phyloP scores from a whole-genome alignment of 2,329 filamentous ascomycete species.

The Diplocarpon mali region DNA sequence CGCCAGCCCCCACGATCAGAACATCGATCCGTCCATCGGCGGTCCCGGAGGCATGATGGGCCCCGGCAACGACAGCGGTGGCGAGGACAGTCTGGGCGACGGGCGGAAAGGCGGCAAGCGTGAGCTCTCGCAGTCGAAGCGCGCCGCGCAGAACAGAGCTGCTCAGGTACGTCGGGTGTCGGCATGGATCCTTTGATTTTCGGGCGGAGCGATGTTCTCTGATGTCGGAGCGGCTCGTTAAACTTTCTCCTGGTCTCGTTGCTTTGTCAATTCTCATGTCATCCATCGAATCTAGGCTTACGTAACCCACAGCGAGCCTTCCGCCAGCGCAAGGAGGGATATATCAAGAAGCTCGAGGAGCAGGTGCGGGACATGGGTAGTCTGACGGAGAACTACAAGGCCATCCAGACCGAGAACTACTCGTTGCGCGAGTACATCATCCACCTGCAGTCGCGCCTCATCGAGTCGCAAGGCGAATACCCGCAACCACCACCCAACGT shows the following conservation, averaged over 20 bases:
- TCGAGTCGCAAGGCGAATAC: slow-evolving; percentile 74
- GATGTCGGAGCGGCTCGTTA: slow-evolving; percentile 14
- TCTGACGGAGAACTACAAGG: slow-evolving; percentile 67
- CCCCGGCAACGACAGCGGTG: slow-evolving; percentile 23
- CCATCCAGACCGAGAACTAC: slow-evolving; percentile 81
- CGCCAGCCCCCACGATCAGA: slow-evolving; percentile 26
- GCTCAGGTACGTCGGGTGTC: slow-evolving; percentile 64
- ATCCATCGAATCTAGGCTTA: slow-evolving; percentile 26
- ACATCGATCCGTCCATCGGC: slow-evolving; percentile 28
- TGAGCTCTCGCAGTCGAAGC: slow-evolving; percentile 89
- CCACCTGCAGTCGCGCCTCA: slow-evolving; percentile 72
- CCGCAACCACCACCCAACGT: slow-evolving; percentile 75
- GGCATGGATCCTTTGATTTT: not conserved
- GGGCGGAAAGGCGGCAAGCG: slow-evolving; percentile 69
- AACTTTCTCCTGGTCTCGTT: slow-evolving; percentile 22
- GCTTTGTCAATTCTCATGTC: slow-evolving; percentile 30
- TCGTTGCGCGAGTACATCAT: slow-evolving; percentile 87
- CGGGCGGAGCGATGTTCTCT: slow-evolving; percentile 1
- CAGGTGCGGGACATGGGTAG: slow-evolving; percentile 73
- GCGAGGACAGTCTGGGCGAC: slow-evolving; percentile 29
- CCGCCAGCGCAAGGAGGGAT: slow-evolving; percentile 92
- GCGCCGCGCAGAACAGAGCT: slow-evolving; percentile 90
- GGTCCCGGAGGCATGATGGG: slow-evolving; percentile 24
- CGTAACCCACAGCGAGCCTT: slow-evolving; percentile 67
- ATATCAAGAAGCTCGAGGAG: slow-evolving; percentile 95